Evolutionary conservation across 1,284 basidiomycete species (phyloP), one percentile per base, ranked within the genome.

Genomic region (Rhodotorula mucilaginosa): DNA sequence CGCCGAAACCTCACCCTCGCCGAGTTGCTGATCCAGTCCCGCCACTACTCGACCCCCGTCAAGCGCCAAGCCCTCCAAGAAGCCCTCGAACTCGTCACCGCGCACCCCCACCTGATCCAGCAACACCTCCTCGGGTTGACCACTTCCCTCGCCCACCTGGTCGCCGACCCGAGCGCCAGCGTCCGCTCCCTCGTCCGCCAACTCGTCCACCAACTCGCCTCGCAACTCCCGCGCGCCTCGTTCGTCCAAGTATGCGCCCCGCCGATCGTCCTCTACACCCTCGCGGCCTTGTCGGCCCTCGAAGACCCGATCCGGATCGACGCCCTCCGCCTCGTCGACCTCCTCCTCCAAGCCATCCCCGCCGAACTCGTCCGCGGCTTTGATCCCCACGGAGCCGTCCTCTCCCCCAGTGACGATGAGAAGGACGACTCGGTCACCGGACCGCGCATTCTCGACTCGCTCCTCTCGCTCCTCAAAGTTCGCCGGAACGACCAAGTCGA

Each of bases 251-350:
- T 73, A 31, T 29, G 13, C 54, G 52, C 57, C 8, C 60, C 67
- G 19, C 61, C 70, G 0, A 83, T 97, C 3, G 83, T 96, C 23
- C 86, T 97, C 19, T 97, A 93, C 80, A 88, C 89, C 0, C 89
- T 92, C 2, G 96, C 95, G 6, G 93, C 93, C 0, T 89, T 97
- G 80, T 94, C 92, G 0, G 91, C 97, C 78, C 97, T 99, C 69
- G 96, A 94, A 80, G 93, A 93, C 15, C 92, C 95, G 78, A 91
- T 98, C 69, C 86, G 93, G 15, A 85, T 97, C 58, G 96, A 98
- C 79, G 93, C 93, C 1, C 85, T 96, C 73, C 87, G 88, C 39
- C 87, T 95, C 73, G 82, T 99, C 62, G 87, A 92, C 78, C 81
- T 97, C 21, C 87, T 95, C 73, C 82, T 99, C 62, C 87, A 92